Conservation (phyloP, 352 stramenopile genomes). For the Phytophthora macrochlamydospora region DNA sequence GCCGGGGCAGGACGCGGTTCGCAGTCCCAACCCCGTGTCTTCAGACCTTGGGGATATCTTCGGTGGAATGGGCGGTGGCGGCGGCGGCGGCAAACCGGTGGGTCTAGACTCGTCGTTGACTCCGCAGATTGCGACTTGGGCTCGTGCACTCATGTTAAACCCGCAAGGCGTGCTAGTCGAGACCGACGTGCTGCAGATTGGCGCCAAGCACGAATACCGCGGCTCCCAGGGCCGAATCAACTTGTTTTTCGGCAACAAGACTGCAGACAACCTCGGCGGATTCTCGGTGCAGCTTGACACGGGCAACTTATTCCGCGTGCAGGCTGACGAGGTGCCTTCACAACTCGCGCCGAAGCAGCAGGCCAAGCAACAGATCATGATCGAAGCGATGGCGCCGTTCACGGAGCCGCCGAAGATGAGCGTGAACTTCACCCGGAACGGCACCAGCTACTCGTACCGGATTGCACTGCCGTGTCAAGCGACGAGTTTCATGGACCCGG, state of each 20-base stretch:
- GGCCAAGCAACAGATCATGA: slow-evolving; percentile 91
- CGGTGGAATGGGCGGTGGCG: slow-evolving; percentile 8
- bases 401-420: slow-evolving; percentile 85
- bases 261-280: slow-evolving; percentile 66
- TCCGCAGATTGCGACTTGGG: slow-evolving; percentile 66
- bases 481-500: slow-evolving; percentile 93
- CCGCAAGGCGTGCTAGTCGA: slow-evolving; percentile 92
- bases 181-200: slow-evolving; percentile 94
- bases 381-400: slow-evolving; percentile 94
- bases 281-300: slow-evolving; percentile 84
- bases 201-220: slow-evolving; percentile 96
- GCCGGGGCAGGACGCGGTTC: slow-evolving; percentile 41
- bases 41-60: slow-evolving; percentile 58
- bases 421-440: slow-evolving; percentile 85
- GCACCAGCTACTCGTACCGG: slow-evolving; percentile 69
- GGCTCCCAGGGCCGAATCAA: slow-evolving; percentile 93
- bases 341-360: slow-evolving; percentile 90
- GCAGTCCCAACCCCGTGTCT: slow-evolving; percentile 55
- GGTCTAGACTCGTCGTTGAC: slow-evolving; percentile 51
- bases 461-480: slow-evolving; percentile 86
- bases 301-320: slow-evolving; percentile 53
- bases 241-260: slow-evolving; percentile 97
- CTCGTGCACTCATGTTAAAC: slow-evolving; percentile 89
- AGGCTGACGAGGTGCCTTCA: slow-evolving; percentile 72
- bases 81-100: slow-evolving; percentile 22